Percentiles rank a stretch among this genome's conserved stretches.
Conservation (phyloP, 2,329 filamentous ascomycete species). For the Albophoma yamanashiensis region DNA sequence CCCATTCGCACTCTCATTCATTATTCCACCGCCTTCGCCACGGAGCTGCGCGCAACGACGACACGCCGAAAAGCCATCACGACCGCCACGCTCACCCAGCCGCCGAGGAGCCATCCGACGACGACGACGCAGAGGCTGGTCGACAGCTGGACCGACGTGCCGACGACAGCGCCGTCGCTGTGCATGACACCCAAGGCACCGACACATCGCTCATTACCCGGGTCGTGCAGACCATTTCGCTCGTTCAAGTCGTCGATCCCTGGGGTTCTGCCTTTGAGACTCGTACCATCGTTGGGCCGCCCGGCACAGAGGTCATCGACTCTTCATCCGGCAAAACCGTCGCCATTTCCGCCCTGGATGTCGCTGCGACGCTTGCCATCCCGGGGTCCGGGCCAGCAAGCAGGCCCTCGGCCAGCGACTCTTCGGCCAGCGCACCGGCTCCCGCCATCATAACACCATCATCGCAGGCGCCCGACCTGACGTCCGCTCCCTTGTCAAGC, state of each 20-base stretch:
- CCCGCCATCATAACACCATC: neutral
- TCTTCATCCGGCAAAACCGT: conserved; percentile 25
- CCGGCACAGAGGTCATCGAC: conserved; percentile 26
- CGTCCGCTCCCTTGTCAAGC: conserved; percentile 5
- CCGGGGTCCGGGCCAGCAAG: conserved; percentile 11
- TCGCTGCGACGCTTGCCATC: conserved; percentile 11
- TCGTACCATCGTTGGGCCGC: conserved; percentile 28
- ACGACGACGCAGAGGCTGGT: neutral
- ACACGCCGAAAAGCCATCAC: conserved; percentile 2
- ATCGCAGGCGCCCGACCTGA: neutral
- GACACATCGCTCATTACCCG: conserved; percentile 24
- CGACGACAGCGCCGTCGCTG: neutral
- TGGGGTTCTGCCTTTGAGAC: conserved; percentile 32
- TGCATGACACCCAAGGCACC: conserved; percentile 1
- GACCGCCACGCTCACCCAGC: conserved; percentile 7
- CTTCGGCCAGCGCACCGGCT: neutral
- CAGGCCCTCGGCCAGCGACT: conserved; percentile 4
- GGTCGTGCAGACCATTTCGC: conserved; percentile 43
- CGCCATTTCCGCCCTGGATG: conserved; percentile 17
- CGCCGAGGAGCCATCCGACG: conserved; percentile 5
- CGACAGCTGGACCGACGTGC: neutral
- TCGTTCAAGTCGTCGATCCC: conserved; percentile 41
- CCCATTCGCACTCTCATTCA: conserved; percentile 8
- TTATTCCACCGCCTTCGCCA: conserved; percentile 9
- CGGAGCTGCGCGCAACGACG: conserved; percentile 5